Conservation (phyloP, 345 rosid species). For the Lepidium africanum region DNA sequence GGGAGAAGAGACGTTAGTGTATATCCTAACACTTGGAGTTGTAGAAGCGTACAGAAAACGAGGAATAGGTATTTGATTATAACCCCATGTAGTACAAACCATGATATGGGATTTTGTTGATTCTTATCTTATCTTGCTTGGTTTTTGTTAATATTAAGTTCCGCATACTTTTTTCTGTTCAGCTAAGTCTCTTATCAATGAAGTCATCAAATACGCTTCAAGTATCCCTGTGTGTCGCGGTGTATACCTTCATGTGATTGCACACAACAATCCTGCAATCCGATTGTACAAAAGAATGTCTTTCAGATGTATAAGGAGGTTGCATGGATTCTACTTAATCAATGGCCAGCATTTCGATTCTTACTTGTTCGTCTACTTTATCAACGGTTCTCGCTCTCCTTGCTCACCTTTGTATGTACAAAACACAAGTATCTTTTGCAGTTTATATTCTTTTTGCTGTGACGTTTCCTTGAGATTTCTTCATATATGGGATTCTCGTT, state of each 20-base stretch:
- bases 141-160: not conserved
- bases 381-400: conserved; percentile 79
- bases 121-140: conserved; percentile 6
- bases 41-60: conserved; percentile 68
- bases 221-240: conserved; percentile 61
- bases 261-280: conserved; percentile 85
- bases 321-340: conserved; percentile 71
- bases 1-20: conserved; percentile 73
- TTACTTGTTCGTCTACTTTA: conserved; percentile 72
- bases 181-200: conserved; percentile 73
- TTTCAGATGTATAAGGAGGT: conserved; percentile 61
- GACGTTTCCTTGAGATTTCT: not conserved
- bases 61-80: conserved; percentile 56
- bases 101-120: no score
- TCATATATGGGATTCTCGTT: conserved; percentile 7
- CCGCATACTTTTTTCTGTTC: conserved; percentile 9
- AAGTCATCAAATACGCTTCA: conserved; percentile 71
- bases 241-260: conserved; percentile 89
- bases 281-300: conserved; percentile 81
- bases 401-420: conserved; percentile 80
- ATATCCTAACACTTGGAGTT: conserved; percentile 87
- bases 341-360: conserved; percentile 80
- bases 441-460: not conserved
- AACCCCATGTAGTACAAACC: not conserved
- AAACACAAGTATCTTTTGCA: not conserved